phyloP scores from a whole-genome alignment of 176 grass and related monocot genomes.

The Cymbopogon citratus region DNA sequence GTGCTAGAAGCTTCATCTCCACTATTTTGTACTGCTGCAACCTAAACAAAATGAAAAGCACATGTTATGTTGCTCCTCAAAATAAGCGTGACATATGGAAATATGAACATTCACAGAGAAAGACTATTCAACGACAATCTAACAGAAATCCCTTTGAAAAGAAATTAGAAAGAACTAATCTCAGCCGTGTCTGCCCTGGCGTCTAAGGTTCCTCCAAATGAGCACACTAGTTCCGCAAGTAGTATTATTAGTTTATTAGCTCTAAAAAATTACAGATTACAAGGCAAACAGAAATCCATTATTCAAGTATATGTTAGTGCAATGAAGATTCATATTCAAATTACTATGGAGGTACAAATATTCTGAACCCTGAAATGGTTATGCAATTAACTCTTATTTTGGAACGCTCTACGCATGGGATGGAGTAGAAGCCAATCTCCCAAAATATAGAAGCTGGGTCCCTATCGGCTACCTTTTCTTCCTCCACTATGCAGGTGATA shows the following conservation, averaged over 20 bases:
- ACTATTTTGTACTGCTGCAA: slow-evolving; percentile 93
- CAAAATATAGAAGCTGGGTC: neutral
- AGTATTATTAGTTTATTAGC: neutral
- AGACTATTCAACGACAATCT: neutral
- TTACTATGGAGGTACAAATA: neutral
- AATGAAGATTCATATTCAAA: neutral
- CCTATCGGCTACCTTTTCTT: neutral
- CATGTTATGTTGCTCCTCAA: slow-evolving; percentile 15
- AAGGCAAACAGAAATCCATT: neutral
- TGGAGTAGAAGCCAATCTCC: neutral
- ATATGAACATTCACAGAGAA: neutral
- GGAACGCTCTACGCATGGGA: neutral
- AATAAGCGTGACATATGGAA: neutral
- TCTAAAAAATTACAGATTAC: neutral
- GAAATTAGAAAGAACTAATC: neutral
- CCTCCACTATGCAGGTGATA: neutral
- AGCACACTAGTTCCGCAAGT: neutral
- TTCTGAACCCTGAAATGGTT: neutral
- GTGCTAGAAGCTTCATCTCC: slow-evolving; percentile 99
- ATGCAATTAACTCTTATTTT: neutral
- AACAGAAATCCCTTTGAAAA: neutral
- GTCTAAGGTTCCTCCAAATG: neutral
- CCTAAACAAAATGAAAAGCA: slow-evolving; percentile 27
- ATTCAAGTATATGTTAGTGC: neutral
- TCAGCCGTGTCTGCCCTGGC: neutral